Conservation (phyloP, 768 basidiomycete species). For the Lepiota venenata region DNA sequence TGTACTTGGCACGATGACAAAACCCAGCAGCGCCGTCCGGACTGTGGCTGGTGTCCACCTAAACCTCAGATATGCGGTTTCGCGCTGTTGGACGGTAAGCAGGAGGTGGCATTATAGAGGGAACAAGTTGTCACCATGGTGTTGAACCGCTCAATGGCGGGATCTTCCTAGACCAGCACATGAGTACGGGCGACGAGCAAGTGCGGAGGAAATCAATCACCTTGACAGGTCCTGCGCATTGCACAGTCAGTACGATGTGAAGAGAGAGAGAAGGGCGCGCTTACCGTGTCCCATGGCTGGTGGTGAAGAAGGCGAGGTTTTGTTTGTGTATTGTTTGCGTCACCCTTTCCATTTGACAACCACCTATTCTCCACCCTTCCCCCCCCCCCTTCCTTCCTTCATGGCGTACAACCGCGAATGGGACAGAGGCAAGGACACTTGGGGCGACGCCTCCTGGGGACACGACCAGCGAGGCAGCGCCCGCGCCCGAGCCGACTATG, state of each 20-base stretch:
- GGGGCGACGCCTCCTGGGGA: conserved; percentile 47
- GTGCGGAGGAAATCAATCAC: conserved; percentile 26
- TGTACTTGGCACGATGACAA: conserved; percentile 60
- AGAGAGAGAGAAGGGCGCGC: conserved; percentile 14
- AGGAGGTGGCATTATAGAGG: conserved; percentile 5
- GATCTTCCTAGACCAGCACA: conserved; percentile 37
- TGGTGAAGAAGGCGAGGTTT: conserved; percentile 23
- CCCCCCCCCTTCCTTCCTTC: conserved; percentile 6
- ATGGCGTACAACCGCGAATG: conserved; percentile 86
- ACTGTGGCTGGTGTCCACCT: conserved; percentile 72
- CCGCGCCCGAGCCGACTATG: conserved; percentile 62
- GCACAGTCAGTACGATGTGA: conserved; percentile 14
- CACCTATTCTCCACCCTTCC: conserved; percentile 18
- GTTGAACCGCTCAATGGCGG: conserved; percentile 58
- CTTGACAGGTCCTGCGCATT: conserved; percentile 52
- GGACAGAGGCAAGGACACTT: conserved; percentile 74
- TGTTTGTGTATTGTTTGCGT: conserved; percentile 37
- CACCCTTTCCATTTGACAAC: conserved; percentile 27
- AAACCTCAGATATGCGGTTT: conserved; percentile 81
- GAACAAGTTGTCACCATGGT: conserved; percentile 35
- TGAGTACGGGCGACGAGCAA: background rate
- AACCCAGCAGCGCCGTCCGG: conserved; percentile 57
- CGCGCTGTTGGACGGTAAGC: conserved; percentile 50
- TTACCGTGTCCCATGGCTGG: conserved; percentile 56
- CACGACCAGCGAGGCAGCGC: conserved; percentile 34